Evolutionary conservation across 2,329 filamentous ascomycete species (phyloP).

Genomic region (Aplosporella prunicola): DNA sequence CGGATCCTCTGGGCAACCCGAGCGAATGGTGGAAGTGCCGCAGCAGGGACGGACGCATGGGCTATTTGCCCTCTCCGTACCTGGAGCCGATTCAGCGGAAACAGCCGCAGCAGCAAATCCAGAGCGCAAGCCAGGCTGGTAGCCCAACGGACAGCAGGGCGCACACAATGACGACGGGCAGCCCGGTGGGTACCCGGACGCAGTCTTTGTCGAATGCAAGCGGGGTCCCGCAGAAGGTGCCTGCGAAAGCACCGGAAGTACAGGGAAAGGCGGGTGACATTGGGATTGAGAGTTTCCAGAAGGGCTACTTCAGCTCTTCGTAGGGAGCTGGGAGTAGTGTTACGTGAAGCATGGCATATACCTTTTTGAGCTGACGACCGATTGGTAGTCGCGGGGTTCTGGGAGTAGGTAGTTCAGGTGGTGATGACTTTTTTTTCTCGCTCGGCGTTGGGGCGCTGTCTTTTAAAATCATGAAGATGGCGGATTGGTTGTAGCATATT

Average conservation of each 20-base stretch:
- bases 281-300: constrained; percentile 60
- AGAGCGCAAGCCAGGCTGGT: constrained; percentile 30
- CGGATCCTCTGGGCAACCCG: constrained; percentile 80
- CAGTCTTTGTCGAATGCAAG: constrained; percentile 36
- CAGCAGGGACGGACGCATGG: constrained; percentile 78
- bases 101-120: constrained; percentile 37
- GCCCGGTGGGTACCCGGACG: constrained; percentile 28
- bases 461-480: too few relatives aligned
- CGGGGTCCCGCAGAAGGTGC: constrained; percentile 31
- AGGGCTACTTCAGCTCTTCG: constrained; percentile 60
- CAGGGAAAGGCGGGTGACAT: constrained; percentile 55
- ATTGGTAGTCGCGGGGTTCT: too few relatives aligned
- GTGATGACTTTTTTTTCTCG: too few relatives aligned
- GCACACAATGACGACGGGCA: constrained; percentile 42
- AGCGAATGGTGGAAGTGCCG: constrained; percentile 98
- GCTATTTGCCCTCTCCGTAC: constrained; percentile 86
- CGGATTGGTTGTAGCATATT: too few relatives aligned
- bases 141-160: constrained; percentile 40
- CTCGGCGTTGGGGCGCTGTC: too few relatives aligned
- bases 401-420: too few relatives aligned
- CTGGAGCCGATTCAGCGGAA: constrained; percentile 63
- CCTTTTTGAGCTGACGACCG: too few relatives aligned
- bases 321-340: too few relatives aligned
- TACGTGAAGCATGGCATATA: too few relatives aligned
- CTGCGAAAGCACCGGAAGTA: constrained; percentile 38